Evolutionary conservation across 257 asterid species (phyloP).

Genomic region (Striga asiatica): DNA sequence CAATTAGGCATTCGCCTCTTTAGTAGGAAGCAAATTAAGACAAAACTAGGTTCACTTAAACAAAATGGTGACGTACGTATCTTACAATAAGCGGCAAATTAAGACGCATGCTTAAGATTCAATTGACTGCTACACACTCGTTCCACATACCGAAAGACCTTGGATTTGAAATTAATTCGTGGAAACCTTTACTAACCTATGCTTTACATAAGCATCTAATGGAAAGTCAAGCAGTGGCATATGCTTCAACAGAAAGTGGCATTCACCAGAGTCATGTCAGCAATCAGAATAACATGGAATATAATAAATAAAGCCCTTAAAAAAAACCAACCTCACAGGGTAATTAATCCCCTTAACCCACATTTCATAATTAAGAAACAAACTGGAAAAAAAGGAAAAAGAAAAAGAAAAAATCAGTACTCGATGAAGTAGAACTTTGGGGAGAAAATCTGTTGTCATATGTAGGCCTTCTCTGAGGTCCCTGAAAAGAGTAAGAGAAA

Average conservation of each 20-base stretch:
- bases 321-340: slow-evolving; percentile 5
- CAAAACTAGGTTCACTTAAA: background rate
- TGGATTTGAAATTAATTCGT: background rate
- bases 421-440: slow-evolving; percentile 38
- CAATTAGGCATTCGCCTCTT: too few relatives aligned
- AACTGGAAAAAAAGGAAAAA: background rate
- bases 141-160: background rate
- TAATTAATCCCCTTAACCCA: slow-evolving; percentile 12
- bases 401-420: slow-evolving; percentile 15
- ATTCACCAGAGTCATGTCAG: background rate
- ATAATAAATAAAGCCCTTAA: background rate
- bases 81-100: too few relatives aligned
- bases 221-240: background rate
- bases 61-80: too few relatives aligned
- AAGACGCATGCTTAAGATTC: too few relatives aligned
- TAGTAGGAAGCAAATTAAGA: background rate
- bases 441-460: slow-evolving; percentile 33
- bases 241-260: background rate
- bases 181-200: background rate
- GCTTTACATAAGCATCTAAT: background rate
- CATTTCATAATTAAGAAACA: slow-evolving; percentile 1
- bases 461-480: slow-evolving; percentile 38
- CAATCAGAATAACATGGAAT: background rate
- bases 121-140: background rate
- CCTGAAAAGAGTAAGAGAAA: slow-evolving; percentile 29